Percentiles rank a stretch among this genome's conserved stretches.
Conservation (phyloP, 1,284 basidiomycete species). For the Ustilago bromivora region DNA sequence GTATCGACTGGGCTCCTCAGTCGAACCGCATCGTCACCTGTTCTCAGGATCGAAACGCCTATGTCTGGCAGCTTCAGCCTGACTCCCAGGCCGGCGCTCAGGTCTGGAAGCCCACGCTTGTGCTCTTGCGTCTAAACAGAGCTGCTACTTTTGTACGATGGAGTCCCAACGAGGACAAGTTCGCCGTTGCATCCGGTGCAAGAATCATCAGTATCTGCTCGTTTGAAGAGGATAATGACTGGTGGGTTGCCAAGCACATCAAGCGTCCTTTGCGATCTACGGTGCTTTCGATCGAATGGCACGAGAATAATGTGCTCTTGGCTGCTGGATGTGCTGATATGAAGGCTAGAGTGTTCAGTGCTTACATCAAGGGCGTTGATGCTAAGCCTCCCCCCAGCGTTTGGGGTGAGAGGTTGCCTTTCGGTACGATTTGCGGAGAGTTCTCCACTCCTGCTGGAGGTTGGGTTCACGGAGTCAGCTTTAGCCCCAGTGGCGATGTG, state of each 20-base stretch:
- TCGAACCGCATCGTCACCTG: slow-evolving; percentile 98
- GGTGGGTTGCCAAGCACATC: slow-evolving; percentile 98
- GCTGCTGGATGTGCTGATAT: slow-evolving; percentile 94
- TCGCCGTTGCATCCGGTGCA: slow-evolving; percentile 96
- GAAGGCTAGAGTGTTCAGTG: slow-evolving; percentile 97
- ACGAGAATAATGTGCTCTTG: slow-evolving; percentile 94
- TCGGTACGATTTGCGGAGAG: slow-evolving; percentile 97
- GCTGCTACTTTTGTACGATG: slow-evolving; percentile 95
- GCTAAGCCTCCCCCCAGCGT: slow-evolving; percentile 86
- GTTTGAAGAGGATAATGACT: slow-evolving; percentile 78
- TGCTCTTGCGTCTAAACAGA: slow-evolving; percentile 91
- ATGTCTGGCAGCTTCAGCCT: slow-evolving; percentile 90
- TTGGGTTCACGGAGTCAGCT: slow-evolving; percentile 95
- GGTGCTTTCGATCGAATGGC: slow-evolving; percentile 94
- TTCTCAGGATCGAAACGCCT: slow-evolving; percentile 98
- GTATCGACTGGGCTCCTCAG: slow-evolving; percentile 97
- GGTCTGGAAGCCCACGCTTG: slow-evolving; percentile 96
- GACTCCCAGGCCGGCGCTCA: slow-evolving; percentile 76
- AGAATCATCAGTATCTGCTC: slow-evolving; percentile 70
- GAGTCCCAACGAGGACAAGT: slow-evolving; percentile 98
- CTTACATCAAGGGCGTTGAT: slow-evolving; percentile 99
- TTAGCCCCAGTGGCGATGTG: slow-evolving; percentile 92
- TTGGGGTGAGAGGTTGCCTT: slow-evolving; percentile 97
- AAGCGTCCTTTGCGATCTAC: slow-evolving; percentile 97
- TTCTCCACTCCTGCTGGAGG: slow-evolving; percentile 88